These are phyloP conservation scores for Chaetomium strumarium DNA, from an alignment of 2,329 filamentous ascomycete genomes.

Conservation along the genomic window DNA sequence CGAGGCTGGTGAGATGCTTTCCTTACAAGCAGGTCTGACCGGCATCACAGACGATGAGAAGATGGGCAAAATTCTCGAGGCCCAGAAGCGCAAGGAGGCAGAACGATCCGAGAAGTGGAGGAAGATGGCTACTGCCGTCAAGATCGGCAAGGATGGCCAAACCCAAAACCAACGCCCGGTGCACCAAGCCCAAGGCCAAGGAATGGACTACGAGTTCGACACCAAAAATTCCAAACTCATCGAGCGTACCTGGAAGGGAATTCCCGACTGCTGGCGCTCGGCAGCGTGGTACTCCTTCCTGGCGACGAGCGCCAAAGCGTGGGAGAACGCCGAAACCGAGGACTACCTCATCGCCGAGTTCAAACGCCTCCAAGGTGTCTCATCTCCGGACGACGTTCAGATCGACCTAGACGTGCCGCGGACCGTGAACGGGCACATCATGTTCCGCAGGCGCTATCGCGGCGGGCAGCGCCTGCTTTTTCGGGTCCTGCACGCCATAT, in stretches of 20 bases:
- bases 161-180: conserved; percentile 29
- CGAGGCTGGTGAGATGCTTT: conserved; percentile 62
- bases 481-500: conserved; percentile 84
- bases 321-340: conserved; percentile 48
- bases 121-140: conserved; percentile 56
- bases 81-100: conserved; percentile 57
- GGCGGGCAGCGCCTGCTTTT: conserved; percentile 90
- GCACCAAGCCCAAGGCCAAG: conserved; percentile 33
- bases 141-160: conserved; percentile 32
- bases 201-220: conserved; percentile 73
- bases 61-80: conserved; percentile 46
- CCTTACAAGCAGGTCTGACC: conserved; percentile 50
- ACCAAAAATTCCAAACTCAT: conserved; percentile 76
- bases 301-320: conserved; percentile 63
- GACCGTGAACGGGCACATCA: conserved; percentile 92
- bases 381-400: conserved; percentile 86
- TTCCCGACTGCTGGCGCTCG: conserved; percentile 90
- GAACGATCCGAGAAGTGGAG: conserved; percentile 61
- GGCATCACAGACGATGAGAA: conserved; percentile 52
- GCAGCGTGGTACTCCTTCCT: conserved; percentile 96
- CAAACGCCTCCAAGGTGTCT: conserved; percentile 63
- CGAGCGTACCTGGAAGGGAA: conserved; percentile 93
- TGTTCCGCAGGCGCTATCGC: conserved; percentile 89
- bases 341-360: conserved; percentile 67
- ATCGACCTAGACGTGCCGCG: conserved; percentile 96